These are phyloP conservation scores for Phaeosphaeriaceae sp. DNA, from an alignment of 2,329 filamentous ascomycete genomes.

Conservation along the genomic window DNA sequence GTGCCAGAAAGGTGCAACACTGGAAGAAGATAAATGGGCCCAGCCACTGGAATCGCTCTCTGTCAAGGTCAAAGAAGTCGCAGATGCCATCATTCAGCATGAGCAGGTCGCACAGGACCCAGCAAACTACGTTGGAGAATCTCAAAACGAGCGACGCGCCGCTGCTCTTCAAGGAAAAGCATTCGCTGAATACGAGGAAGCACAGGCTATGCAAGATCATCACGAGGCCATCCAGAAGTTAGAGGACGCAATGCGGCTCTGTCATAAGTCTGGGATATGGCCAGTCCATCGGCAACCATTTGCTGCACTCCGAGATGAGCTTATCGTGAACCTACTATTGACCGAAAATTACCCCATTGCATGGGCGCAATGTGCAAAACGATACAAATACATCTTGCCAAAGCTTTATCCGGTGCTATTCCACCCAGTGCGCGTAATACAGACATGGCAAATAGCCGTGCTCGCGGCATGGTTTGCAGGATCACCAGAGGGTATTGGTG, in stretches of 20 bases:
- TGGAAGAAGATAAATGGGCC: slow-evolving; percentile 52
- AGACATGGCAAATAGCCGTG: slow-evolving; percentile 51
- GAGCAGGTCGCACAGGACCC: slow-evolving; percentile 22
- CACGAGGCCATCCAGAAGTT: slow-evolving; percentile 45
- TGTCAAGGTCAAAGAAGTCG: slow-evolving; percentile 26
- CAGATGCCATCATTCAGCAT: slow-evolving; percentile 25
- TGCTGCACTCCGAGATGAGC: slow-evolving; percentile 60
- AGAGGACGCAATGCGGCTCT: slow-evolving; percentile 48
- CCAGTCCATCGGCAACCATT: slow-evolving; percentile 62
- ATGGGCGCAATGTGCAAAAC: slow-evolving; percentile 59
- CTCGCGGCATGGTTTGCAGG: slow-evolving; percentile 43
- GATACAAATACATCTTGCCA: slow-evolving; percentile 60
- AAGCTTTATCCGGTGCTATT: slow-evolving; percentile 54
- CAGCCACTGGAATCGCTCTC: slow-evolving; percentile 37
- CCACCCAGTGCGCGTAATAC: slow-evolving; percentile 64
- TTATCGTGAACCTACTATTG: slow-evolving; percentile 58
- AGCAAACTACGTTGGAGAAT: slow-evolving; percentile 35
- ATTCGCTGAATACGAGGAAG: slow-evolving; percentile 34
- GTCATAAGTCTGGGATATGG: slow-evolving; percentile 53
- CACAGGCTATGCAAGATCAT: slow-evolving; percentile 27
- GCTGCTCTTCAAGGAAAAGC: slow-evolving; percentile 34
- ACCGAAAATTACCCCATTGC: slow-evolving; percentile 54
- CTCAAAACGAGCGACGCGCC: slow-evolving; percentile 32
- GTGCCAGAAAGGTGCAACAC: slow-evolving; percentile 51
- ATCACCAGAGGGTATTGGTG: slow-evolving; percentile 29